Evolutionary conservation across 139 green algal species (phyloP), one percentile per base, ranked within the genome.

Genomic region (Tetratostichococcus sp.): DNA sequence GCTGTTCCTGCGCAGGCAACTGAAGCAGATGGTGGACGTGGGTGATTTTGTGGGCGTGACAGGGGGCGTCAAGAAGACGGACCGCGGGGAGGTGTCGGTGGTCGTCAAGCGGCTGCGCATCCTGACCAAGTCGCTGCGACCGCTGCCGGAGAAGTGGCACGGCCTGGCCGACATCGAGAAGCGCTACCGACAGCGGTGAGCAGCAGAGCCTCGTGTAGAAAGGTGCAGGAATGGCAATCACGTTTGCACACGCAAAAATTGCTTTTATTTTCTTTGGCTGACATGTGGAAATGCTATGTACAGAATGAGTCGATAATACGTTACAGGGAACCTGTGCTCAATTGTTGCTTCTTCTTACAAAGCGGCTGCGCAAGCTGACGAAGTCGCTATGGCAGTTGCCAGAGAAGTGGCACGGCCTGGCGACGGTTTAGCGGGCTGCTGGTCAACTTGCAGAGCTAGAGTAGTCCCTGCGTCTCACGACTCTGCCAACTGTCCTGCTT

Each of bases 81-180:
- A 99, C 16, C 97, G 97, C 80, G 96, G 96, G 0, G 94, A 98
- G 86, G 82, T 97, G 32, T 93, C 84, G 1, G 87, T 97, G 65
- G 76, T 89, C 67, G 89, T 50, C 30, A 4, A 16, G 43, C 19
- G 30, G 28, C 21, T 80, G 74, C 80, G 91, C 78, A 87, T 99
- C 30, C 84, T 99, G 22, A 98, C 95, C 72, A 99, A 99, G 88
- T 91, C 91, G 5, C 78, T 99, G 59, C 86, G 90, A 50, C 95
- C 96, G 1, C 86, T 99, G 72, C 96, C 96, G 0, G 96, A 99
- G 87, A 99, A 99, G 86, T 99, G 87, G 84, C 93, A 98, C 73
- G 96, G 96, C 4, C 89, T 99, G 32, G 80, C 86, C 0, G 96
- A 99, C 77, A 85, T 98, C 31, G 96, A 99, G 86, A 94, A 93